These are phyloP conservation scores for Begonia masoniana DNA, from an alignment of 306 rosid species.

Conservation along the genomic window DNA sequence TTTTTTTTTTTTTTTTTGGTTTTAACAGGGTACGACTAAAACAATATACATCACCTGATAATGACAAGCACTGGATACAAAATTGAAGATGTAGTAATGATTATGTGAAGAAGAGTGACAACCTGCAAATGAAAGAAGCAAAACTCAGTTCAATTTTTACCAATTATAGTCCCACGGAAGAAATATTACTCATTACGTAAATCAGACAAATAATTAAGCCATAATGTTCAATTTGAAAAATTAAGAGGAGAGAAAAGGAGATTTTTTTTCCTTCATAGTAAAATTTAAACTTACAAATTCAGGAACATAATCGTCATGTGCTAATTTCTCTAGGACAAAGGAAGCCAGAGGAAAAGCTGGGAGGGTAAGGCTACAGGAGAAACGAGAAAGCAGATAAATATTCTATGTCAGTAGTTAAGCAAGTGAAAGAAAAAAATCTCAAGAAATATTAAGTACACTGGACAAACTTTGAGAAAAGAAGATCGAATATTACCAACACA, in stretches of 20 bases:
- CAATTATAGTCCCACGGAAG: no score
- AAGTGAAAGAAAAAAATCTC: no score
- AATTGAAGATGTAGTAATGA: slow-evolving; percentile 44
- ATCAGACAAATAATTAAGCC: no score
- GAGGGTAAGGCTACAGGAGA: slow-evolving; percentile 69
- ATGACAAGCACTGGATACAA: slow-evolving; percentile 66
- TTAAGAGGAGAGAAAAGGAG: no score
- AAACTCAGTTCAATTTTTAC: neutral
- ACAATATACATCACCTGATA: slow-evolving; percentile 42
- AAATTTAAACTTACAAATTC: slow-evolving; percentile 50
- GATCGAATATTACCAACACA: slow-evolving; percentile 68
- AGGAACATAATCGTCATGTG: slow-evolving; percentile 27
- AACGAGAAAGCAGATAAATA: slow-evolving; percentile 14
- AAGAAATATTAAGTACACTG: no score
- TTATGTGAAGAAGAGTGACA: slow-evolving; percentile 48
- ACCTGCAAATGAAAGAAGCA: slow-evolving; percentile 35
- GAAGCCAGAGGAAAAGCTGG: slow-evolving; percentile 57
- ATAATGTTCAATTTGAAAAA: no score
- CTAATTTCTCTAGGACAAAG: slow-evolving; percentile 59
- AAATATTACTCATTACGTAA: no score
- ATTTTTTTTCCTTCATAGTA: no score
- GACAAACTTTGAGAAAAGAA: neutral
- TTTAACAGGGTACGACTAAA: neutral
- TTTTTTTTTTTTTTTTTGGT: no score
- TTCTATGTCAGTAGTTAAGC: neutral